Percentiles rank a stretch among this genome's conserved stretches.
phyloP scores from a whole-genome alignment of 352 stramenopile genomes.

The Pythium insidiosum region DNA sequence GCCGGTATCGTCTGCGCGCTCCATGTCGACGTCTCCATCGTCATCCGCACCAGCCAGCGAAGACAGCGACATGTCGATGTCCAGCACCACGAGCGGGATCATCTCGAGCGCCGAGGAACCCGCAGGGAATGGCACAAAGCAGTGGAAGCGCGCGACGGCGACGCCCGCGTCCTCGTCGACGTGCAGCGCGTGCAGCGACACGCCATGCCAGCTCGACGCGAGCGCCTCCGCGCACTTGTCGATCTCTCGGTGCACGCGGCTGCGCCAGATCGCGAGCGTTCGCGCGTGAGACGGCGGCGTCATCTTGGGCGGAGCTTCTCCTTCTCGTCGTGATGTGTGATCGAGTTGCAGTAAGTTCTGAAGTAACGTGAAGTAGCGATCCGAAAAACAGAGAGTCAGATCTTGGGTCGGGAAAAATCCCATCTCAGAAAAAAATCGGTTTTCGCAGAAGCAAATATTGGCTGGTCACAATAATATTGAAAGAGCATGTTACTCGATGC shows the following conservation, averaged over 20 bases:
- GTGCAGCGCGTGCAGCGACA: conserved; percentile 30
- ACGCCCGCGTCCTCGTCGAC: conserved; percentile 38
- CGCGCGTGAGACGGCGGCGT: not conserved
- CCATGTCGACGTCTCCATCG: not conserved
- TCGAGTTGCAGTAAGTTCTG: too few relatives aligned
- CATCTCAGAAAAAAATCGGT: too few relatives aligned
- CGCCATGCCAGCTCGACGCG: conserved; percentile 24
- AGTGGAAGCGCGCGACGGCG: conserved; percentile 54
- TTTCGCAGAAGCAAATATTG: too few relatives aligned
- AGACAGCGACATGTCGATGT: conserved; percentile 47
- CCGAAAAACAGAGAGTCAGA: too few relatives aligned
- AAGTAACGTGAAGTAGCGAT: too few relatives aligned
- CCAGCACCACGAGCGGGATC: conserved; percentile 45
- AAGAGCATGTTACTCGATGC: too few relatives aligned
- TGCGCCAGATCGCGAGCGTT: conserved; percentile 58
- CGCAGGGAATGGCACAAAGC: conserved; percentile 68
- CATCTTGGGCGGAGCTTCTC: too few relatives aligned
- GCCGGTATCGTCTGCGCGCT: too few relatives aligned
- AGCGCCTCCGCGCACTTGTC: conserved; percentile 49
- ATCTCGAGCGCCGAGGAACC: conserved; percentile 59
- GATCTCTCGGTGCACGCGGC: conserved; percentile 56
- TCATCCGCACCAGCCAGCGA: conserved; percentile 17
- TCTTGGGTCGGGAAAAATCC: too few relatives aligned
- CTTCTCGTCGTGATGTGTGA: too few relatives aligned
- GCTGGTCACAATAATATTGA: too few relatives aligned